phyloP scores from a whole-genome alignment of 768 basidiomycete species.

The Auriscalpium vulgare region DNA sequence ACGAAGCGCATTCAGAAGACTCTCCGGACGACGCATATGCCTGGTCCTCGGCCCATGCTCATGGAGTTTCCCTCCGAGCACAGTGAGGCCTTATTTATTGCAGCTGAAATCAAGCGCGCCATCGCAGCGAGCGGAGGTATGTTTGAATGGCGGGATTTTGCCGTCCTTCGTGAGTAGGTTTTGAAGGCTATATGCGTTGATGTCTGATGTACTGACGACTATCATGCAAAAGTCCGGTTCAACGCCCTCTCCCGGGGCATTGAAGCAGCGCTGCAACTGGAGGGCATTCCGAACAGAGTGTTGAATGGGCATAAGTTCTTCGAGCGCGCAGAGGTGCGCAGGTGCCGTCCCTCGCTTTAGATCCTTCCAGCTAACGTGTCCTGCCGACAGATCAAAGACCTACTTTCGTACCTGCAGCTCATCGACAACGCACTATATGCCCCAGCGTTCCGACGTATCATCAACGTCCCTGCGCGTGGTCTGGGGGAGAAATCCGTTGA shows the following conservation, averaged over 20 bases:
- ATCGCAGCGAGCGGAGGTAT: slow-evolving; percentile 69
- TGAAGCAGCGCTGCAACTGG: slow-evolving; percentile 68
- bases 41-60: slow-evolving; percentile 53
- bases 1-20: slow-evolving; percentile 68
- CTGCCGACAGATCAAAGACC: slow-evolving; percentile 57
- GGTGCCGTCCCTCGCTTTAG: no score
- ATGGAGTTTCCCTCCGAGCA: slow-evolving; percentile 43
- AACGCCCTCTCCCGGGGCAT: slow-evolving; percentile 72
- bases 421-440: slow-evolving; percentile 62
- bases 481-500: slow-evolving; percentile 74
- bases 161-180: slow-evolving; percentile 57
- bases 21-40: slow-evolving; percentile 59
- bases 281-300: slow-evolving; percentile 70
- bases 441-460: slow-evolving; percentile 63
- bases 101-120: slow-evolving; percentile 67
- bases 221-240: slow-evolving; percentile 31
- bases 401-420: slow-evolving; percentile 77
- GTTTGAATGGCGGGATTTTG: slow-evolving; percentile 70
- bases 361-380: no score
- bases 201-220: no score
- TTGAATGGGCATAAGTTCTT: slow-evolving; percentile 84
- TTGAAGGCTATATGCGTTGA: neutral
- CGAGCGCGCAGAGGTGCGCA: slow-evolving; percentile 63
- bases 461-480: slow-evolving; percentile 64
- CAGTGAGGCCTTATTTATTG: slow-evolving; percentile 65